Conservation (phyloP, 441 rosid species). For the Populus trichocarpa region DNA sequence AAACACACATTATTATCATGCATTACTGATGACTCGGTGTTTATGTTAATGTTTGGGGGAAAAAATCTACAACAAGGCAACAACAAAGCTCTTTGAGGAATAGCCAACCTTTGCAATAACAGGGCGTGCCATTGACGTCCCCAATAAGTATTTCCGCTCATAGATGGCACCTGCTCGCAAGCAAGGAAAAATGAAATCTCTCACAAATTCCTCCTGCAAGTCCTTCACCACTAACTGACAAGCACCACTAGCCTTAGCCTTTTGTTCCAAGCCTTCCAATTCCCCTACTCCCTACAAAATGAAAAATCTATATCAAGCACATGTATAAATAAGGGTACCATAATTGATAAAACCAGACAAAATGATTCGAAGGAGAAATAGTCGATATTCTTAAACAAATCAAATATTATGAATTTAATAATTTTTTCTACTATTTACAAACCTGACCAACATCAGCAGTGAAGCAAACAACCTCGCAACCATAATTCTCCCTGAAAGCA, state of each 20-base stretch:
- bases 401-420: neutral
- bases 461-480: slow-evolving; percentile 98
- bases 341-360: neutral
- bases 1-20: neutral
- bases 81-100: neutral
- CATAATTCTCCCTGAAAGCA: slow-evolving; percentile 74
- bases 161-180: slow-evolving; percentile 92
- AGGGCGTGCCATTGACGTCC: slow-evolving; percentile 98
- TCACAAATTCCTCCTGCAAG: slow-evolving; percentile 85
- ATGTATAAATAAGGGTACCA: neutral
- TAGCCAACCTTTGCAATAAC: slow-evolving; percentile 84
- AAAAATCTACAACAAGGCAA: neutral
- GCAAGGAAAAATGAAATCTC: slow-evolving; percentile 81
- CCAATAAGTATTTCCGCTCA: slow-evolving; percentile 88
- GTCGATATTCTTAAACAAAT: neutral
- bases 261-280: slow-evolving; percentile 78
- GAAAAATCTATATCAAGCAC: slow-evolving; percentile 4
- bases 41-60: neutral
- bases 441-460: slow-evolving; percentile 99
- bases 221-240: slow-evolving; percentile 90
- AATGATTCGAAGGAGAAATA: neutral
- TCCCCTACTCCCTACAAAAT: slow-evolving; percentile 69
- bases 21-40: neutral
- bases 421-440: slow-evolving; percentile 13
- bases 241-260: slow-evolving; percentile 96